Base-by-base conservation (phyloP, 148 eudicot genomes). In the Pharnaceum exiguum region DNA sequence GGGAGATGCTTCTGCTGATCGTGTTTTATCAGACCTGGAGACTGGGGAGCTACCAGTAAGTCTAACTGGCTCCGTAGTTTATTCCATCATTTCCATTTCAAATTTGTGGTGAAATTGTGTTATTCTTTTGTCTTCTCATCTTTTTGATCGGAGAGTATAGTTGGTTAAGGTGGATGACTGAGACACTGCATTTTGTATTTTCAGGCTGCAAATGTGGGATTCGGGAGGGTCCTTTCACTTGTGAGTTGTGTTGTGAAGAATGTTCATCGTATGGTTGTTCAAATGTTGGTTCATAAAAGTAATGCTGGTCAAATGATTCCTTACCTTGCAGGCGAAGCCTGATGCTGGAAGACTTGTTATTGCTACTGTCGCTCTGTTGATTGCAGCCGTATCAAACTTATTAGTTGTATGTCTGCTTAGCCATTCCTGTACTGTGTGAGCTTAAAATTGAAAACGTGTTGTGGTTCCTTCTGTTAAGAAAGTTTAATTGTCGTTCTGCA, bases 141-240 rank as follows among this genome's bases (percentile, higher is more conserved):
- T 15, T 21, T 27, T 30, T 40, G 6, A 22, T 25, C 30, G 51
- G 46, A 10, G 47, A 18, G n/a, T n/a, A n/a, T n/a, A n/a, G 12
- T 37, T 62, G 28, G n/a, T 69, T 46, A 30, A 30, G 3, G 4
- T 6, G 26, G 44, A 48, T 37, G 59, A 60, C 57, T 79, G 40
- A 76, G 38, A 24, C 56, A 28, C 28, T 37, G 26, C 19, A 32
- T 37, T 44, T 70, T 75, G 42, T 24, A 39, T 54, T 32, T 55
- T 46, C 70, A 90, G 95, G 88, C 97, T 62, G 88, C 82, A 44
- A 86, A 90, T 70, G 88, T 86, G 45, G 84, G 95, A 53, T 83
- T 83, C 68, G 65, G 78, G 33, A 77, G 95, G 64, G 83, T 90
- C 21, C 31, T 90, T 24, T 60, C 87, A 59, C 88, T 90, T 62